A percentile compares a stretch with the other conserved stretches of the same genome.
These are phyloP conservation scores for Punctularia strigosozonata DNA, from an alignment of 768 basidiomycete species.

Conservation along the genomic window DNA sequence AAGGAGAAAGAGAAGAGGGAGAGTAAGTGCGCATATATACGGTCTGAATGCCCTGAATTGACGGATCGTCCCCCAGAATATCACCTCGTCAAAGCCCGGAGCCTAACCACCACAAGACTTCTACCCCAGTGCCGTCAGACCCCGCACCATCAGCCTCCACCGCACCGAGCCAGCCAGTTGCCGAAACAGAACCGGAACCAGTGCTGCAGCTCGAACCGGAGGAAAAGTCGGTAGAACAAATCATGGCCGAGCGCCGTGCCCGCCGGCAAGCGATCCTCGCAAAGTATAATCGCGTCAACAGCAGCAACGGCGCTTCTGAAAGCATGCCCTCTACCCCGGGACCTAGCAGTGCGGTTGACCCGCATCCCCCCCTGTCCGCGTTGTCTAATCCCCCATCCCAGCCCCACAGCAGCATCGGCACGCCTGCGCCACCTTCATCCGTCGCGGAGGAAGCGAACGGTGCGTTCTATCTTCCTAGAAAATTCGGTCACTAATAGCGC, in stretches of 20 bases:
- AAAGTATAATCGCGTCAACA: slow-evolving; percentile 49
- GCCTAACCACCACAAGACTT: slow-evolving; percentile 11
- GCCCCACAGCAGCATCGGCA: slow-evolving; percentile 31
- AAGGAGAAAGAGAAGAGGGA: slow-evolving; percentile 78
- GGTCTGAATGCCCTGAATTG: not conserved
- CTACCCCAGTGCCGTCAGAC: slow-evolving; percentile 15
- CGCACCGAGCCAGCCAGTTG: slow-evolving; percentile 8
- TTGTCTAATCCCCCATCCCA: slow-evolving; percentile 56
- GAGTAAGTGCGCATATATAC: slow-evolving; percentile 77
- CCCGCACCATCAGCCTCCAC: slow-evolving; percentile 7
- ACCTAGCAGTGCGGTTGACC: slow-evolving; percentile 65
- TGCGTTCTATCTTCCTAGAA: slow-evolving; percentile 3
- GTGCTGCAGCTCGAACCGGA: slow-evolving; percentile 43
- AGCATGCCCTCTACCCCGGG: slow-evolving; percentile 51
- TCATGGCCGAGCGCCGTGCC: slow-evolving; percentile 58
- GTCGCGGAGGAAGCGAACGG: slow-evolving; percentile 9
- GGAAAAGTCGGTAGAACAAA: slow-evolving; percentile 39
- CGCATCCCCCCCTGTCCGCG: slow-evolving; percentile 46
- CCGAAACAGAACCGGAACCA: slow-evolving; percentile 25
- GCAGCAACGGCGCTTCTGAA: slow-evolving; percentile 22
- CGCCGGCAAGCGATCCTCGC: slow-evolving; percentile 68
- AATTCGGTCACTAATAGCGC: not conserved
- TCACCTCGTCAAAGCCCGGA: slow-evolving; percentile 39
- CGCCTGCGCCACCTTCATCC: slow-evolving; percentile 12
- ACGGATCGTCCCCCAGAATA: slow-evolving; percentile 31